Conservation (phyloP, 2,329 filamentous ascomycete genomes). For the Thelonectria blattea region DNA sequence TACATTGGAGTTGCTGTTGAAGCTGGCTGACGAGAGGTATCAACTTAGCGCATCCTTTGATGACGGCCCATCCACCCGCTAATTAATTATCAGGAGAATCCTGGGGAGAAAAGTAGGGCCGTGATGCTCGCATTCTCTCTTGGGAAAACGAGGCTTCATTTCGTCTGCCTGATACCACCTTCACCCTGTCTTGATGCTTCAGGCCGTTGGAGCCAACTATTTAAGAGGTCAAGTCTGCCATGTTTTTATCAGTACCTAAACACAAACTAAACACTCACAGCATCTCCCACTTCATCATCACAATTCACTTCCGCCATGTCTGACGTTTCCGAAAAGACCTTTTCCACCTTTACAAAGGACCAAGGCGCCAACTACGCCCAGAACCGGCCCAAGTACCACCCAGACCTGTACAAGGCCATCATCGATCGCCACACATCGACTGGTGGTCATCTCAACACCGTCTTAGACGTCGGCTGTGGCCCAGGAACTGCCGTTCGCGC, state of each 20-base stretch:
- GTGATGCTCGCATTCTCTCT: not conserved
- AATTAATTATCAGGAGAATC: not conserved
- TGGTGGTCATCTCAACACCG: slow-evolving; percentile 48
- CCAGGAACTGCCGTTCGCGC: slow-evolving; percentile 56
- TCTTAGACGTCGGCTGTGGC: slow-evolving; percentile 64
- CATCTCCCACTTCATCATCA: not conserved
- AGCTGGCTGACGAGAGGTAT: not conserved
- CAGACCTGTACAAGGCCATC: slow-evolving; percentile 54
- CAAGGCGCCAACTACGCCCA: slow-evolving; percentile 53
- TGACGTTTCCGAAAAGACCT: slow-evolving; percentile 43
- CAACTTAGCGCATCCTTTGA: not conserved
- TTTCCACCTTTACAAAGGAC: slow-evolving; percentile 49
- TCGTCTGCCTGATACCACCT: not conserved
- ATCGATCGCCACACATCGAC: slow-evolving; percentile 53
- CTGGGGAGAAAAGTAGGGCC: slow-evolving; percentile 4
- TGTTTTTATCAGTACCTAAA: not conserved
- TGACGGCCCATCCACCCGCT: not conserved
- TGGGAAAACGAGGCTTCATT: slow-evolving; percentile 1
- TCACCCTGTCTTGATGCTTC: not conserved
- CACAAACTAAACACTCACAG: not conserved
- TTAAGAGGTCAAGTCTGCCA: not conserved
- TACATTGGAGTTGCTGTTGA: not conserved
- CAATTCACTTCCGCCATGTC: not conserved
- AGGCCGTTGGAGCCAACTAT: not conserved
- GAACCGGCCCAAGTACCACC: slow-evolving; percentile 50